phyloP scores from a whole-genome alignment of 2,329 filamentous ascomycete genomes.

The Malbranchea zuffiana region DNA sequence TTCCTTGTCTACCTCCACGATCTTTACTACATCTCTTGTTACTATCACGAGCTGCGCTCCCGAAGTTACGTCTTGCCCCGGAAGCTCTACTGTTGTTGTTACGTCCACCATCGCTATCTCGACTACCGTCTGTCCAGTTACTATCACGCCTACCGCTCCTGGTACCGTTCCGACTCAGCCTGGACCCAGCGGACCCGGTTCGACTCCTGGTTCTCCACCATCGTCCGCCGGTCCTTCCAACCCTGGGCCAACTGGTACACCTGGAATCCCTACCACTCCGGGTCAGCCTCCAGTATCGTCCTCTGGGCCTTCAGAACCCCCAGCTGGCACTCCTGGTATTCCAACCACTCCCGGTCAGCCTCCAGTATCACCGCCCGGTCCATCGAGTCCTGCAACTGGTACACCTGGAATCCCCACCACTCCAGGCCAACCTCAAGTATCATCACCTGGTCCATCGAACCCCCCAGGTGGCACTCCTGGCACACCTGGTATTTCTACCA shows the following conservation, averaged over 20 bases:
- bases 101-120: conserved; percentile 47
- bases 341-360: neutral
- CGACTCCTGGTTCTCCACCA: neutral
- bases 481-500: neutral
- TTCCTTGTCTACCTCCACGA: conserved; percentile 25
- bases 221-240: conserved; percentile 2
- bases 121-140: conserved; percentile 49
- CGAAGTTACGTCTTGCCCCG: conserved; percentile 41
- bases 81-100: conserved; percentile 38
- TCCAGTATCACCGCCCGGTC: neutral
- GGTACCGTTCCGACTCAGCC: conserved; percentile 20
- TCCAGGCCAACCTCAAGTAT: neutral
- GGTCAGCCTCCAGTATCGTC: conserved; percentile 5
- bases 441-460: neutral
- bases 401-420: conserved; percentile 1
- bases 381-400: neutral
- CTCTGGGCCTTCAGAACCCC: neutral
- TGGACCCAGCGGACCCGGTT: conserved; percentile 6
- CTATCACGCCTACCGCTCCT: conserved; percentile 14
- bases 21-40: conserved; percentile 27
- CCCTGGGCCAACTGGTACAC: conserved; percentile 1
- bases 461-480: conserved; percentile 1
- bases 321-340: neutral
- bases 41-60: conserved; percentile 33
- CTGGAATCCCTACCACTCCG: neutral